These are phyloP conservation scores for Chrysosporium keratinophilum DNA, from an alignment of 2,329 filamentous ascomycete species.

Conservation along the genomic window DNA sequence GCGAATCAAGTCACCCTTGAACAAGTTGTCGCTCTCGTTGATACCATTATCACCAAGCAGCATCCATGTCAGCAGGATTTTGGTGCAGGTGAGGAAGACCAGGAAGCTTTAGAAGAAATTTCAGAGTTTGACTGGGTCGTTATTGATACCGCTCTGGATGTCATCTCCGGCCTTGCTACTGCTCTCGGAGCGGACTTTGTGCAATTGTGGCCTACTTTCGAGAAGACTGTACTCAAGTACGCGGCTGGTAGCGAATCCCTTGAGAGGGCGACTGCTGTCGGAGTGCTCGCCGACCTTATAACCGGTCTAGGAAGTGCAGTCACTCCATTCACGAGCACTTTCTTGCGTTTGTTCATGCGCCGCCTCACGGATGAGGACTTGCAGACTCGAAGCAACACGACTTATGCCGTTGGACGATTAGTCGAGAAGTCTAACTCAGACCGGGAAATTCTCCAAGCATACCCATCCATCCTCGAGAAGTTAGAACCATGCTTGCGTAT, in stretches of 20 bases:
- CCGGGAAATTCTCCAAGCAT: slow-evolving; percentile 62
- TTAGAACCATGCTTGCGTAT: slow-evolving; percentile 75
- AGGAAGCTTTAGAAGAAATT: slow-evolving; percentile 62
- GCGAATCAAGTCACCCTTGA: slow-evolving; percentile 62
- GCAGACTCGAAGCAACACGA: slow-evolving; percentile 90
- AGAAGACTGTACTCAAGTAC: slow-evolving; percentile 82
- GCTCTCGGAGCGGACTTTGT: slow-evolving; percentile 72
- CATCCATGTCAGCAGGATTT: slow-evolving; percentile 91
- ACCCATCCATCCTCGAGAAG: slow-evolving; percentile 68
- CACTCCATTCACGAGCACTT: slow-evolving; percentile 64
- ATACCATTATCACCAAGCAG: slow-evolving; percentile 72
- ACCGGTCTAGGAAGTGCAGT: slow-evolving; percentile 73
- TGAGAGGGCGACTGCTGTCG: slow-evolving; percentile 81
- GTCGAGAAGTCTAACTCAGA: slow-evolving; percentile 68
- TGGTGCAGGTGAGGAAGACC: slow-evolving; percentile 66
- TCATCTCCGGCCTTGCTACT: slow-evolving; percentile 70
- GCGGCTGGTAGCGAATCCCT: slow-evolving; percentile 74
- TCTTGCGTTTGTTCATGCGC: slow-evolving; percentile 74
- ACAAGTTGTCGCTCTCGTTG: slow-evolving; percentile 64
- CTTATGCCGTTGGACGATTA: slow-evolving; percentile 79
- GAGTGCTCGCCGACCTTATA: slow-evolving; percentile 83
- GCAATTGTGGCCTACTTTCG: slow-evolving; percentile 91
- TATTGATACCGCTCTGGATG: slow-evolving; percentile 86
- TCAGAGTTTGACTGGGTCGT: slow-evolving; percentile 98
- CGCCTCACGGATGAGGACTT: slow-evolving; percentile 80